These are phyloP conservation scores for Rosa hybrid DNA, from an alignment of 331 rosid species.

Conservation along the genomic window DNA sequence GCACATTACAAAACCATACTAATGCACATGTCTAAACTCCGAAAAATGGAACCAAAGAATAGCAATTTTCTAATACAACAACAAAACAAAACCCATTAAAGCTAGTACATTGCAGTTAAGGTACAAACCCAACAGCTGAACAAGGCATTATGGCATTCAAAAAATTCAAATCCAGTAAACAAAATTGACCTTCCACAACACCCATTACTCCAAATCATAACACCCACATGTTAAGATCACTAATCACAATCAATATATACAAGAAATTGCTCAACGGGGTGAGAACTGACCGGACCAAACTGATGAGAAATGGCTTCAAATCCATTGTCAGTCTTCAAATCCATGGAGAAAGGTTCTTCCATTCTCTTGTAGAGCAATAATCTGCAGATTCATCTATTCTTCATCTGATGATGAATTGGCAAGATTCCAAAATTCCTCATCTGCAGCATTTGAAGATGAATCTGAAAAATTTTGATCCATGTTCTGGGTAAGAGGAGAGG, in stretches of 20 bases:
- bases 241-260: background rate
- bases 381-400: too few species aligned
- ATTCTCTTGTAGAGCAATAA: too few species aligned
- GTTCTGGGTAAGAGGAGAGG: too few species aligned
- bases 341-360: constrained; percentile 48
- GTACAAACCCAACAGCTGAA: background rate
- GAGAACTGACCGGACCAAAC: constrained; percentile 64
- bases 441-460: too few species aligned
- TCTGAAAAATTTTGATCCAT: too few species aligned
- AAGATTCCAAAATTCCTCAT: too few species aligned
- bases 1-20: background rate
- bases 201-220: constrained; percentile 13
- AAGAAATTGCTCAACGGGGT: background rate
- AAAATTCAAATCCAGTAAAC: background rate
- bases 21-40: background rate
- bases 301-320: constrained; percentile 62
- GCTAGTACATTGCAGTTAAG: background rate
- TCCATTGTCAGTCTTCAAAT: constrained; percentile 74
- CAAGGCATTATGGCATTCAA: background rate
- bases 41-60: background rate
- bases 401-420: too few species aligned
- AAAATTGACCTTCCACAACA: background rate
- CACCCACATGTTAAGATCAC: constrained; percentile 9
- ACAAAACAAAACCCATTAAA: background rate
- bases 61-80: background rate